Conservation (phyloP, 352 stramenopile species). For the Phytophthora syringae region DNA sequence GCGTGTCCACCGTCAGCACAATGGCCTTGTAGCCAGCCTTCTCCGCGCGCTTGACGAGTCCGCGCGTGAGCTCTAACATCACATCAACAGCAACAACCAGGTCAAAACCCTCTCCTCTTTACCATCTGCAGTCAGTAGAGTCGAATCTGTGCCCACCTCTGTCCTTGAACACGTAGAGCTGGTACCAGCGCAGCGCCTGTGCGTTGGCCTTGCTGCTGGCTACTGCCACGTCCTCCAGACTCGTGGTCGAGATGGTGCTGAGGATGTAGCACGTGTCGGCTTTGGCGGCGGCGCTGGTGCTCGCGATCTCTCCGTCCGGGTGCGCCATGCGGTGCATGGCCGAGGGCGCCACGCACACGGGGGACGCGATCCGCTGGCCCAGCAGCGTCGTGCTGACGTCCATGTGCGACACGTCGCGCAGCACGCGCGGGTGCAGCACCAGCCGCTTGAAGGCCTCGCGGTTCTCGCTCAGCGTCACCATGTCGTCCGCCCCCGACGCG, state of each 20-base stretch:
- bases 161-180: constrained; percentile 96
- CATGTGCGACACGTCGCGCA: constrained; percentile 94
- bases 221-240: constrained; percentile 50
- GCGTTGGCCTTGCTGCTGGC: constrained; percentile 60
- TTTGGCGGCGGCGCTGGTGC: constrained; percentile 81
- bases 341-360: constrained; percentile 92
- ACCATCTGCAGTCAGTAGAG: too few species aligned
- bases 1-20: constrained; percentile 95
- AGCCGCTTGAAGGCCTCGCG: constrained; percentile 92
- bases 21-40: constrained; percentile 94
- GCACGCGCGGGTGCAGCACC: constrained; percentile 94
- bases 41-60: constrained; percentile 90
- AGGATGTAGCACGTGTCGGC: constrained; percentile 92
- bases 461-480: constrained; percentile 80
- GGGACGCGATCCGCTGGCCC: constrained; percentile 87
- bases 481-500: constrained; percentile 92
- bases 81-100: neutral
- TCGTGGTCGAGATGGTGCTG: constrained; percentile 75
- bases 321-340: constrained; percentile 96
- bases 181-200: constrained; percentile 91
- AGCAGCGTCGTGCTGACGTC: constrained; percentile 93
- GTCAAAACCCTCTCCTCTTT: neutral
- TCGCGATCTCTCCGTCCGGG: constrained; percentile 92
- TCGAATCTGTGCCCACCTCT: constrained; percentile 44
- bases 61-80: constrained; percentile 87